Percentiles rank a stretch among this genome's conserved stretches.
phyloP scores from a whole-genome alignment of 768 basidiomycete species.

The Agaricus subrufescens region DNA sequence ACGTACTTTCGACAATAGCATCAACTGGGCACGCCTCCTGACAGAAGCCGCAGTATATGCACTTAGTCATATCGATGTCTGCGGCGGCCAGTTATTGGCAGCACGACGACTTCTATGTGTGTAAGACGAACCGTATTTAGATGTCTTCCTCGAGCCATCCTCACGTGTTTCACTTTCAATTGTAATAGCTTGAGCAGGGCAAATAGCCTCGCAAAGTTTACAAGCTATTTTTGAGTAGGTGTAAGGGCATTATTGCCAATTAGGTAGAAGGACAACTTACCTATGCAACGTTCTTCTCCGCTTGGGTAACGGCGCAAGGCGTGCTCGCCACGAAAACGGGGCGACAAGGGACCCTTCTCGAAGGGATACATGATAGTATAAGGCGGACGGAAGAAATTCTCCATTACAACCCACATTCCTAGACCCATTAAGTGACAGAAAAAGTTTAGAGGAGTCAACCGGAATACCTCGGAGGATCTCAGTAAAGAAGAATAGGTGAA shows the following conservation, averaged over 20 bases:
- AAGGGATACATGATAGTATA: slow-evolving; percentile 99
- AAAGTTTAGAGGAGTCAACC: slow-evolving; percentile 1
- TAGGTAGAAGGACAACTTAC: slow-evolving; percentile 40
- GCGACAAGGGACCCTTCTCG: slow-evolving; percentile 96
- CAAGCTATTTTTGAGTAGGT: slow-evolving; percentile 57
- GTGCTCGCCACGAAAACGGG: slow-evolving; percentile 98
- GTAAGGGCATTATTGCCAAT: slow-evolving; percentile 4
- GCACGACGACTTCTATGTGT: slow-evolving; percentile 1
- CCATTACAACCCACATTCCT: slow-evolving; percentile 98
- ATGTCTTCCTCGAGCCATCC: slow-evolving; percentile 95
- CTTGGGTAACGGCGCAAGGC: slow-evolving; percentile 94
- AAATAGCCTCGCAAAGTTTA: slow-evolving; percentile 98
- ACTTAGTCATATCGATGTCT: slow-evolving; percentile 99
- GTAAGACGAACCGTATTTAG: slow-evolving; percentile 78
- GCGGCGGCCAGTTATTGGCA: slow-evolving; percentile 2
- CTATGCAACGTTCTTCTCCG: slow-evolving; percentile 98
- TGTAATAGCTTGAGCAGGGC: slow-evolving; percentile 98
- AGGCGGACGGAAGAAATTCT: slow-evolving; percentile 89
- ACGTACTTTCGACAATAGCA: slow-evolving; percentile 97
- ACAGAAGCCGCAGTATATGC: slow-evolving; percentile 99
- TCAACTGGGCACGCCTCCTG: slow-evolving; percentile 99
- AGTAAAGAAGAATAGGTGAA: slow-evolving; percentile 96
- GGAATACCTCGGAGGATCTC: slow-evolving; percentile 87
- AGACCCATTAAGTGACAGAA: slow-evolving; percentile 12
- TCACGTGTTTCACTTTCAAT: slow-evolving; percentile 96